Base-by-base conservation (phyloP, 2,329 filamentous ascomycete genomes). In the Aspergillus sp. region DNA sequence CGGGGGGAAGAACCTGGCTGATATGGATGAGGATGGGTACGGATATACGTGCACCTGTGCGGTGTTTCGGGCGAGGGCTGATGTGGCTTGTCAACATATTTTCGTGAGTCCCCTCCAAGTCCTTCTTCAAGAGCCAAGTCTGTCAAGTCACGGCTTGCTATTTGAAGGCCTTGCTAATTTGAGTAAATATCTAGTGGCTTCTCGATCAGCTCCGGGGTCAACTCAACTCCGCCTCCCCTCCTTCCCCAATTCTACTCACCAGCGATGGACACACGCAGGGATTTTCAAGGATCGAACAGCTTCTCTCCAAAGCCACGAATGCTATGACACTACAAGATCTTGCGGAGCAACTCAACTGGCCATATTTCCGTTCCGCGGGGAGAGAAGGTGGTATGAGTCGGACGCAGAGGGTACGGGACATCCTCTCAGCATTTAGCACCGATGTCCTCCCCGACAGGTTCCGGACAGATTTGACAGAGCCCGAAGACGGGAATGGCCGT, bases 381-480 rank as follows among this genome's bases (percentile, higher is more conserved):
- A 31, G 35, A 6, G 64, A 66, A 23, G 65, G 65, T 4, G 65
- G 69, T 3, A 73, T 77, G 70, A 73, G 65, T 24, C 72, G 75
- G 23, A 65, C 70, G 24, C 68, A 77, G 33, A 75, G 74, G 53
- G 71, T 75, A 1, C 70, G 73, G 53, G 79, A 80, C 53, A 76
- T 81, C 31, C 66, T 81, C 43, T 79, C 77, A 33, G 76, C 77
- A 4, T 81, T 80, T 62, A 73, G 70, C 49, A 60, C 69, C 17
- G 64, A 65, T 12, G 68, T 66, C 5, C 68, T 80, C 4, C 77
- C 77, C 3, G 74, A 77, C 39, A 75, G 79, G 35, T 78, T 76
- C 60, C 71, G 72, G 14, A 67, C 59, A 8, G 75, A 79, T 47
- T 65, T 77, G n/a, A 68, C 69, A 39, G 73, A 75, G 45, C 12